phyloP scores from a whole-genome alignment of 169 alveolate genomes.

The Plasmodium adleri region DNA sequence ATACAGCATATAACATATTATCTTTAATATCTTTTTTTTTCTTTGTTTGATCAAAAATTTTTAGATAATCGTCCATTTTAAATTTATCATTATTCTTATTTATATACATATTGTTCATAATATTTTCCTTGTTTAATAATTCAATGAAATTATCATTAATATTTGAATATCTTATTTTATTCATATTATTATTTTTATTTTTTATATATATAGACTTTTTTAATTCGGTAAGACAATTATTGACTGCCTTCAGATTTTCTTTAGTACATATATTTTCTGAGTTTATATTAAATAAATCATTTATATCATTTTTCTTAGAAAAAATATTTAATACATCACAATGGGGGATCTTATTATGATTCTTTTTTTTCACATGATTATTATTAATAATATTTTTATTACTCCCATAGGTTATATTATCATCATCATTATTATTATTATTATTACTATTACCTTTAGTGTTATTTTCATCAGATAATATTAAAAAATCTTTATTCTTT shows the following conservation, averaged over 20 bases:
- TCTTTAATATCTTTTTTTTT: neutral
- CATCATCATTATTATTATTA: neutral
- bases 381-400: neutral
- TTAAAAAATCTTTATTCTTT: too few relatives aligned
- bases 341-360: neutral
- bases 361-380: neutral
- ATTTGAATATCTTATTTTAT: slow-evolving; percentile 22
- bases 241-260: neutral
- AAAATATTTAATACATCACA: too few relatives aligned
- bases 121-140: slow-evolving; percentile 22
- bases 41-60: too few relatives aligned
- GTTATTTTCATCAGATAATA: neutral
- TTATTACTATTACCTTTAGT: neutral
- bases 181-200: slow-evolving; percentile 10
- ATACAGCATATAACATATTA: slow-evolving; percentile 20
- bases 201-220: slow-evolving; percentile 28
- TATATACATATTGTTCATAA: neutral
- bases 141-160: slow-evolving; percentile 50
- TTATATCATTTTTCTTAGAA: too few relatives aligned
- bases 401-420: neutral
- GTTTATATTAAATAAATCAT: neutral
- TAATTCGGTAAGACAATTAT: slow-evolving; percentile 26
- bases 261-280: neutral
- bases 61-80: neutral
- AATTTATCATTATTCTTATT: neutral